Conservation (phyloP, 768 basidiomycete species). For the Rhizopogon rudus region DNA sequence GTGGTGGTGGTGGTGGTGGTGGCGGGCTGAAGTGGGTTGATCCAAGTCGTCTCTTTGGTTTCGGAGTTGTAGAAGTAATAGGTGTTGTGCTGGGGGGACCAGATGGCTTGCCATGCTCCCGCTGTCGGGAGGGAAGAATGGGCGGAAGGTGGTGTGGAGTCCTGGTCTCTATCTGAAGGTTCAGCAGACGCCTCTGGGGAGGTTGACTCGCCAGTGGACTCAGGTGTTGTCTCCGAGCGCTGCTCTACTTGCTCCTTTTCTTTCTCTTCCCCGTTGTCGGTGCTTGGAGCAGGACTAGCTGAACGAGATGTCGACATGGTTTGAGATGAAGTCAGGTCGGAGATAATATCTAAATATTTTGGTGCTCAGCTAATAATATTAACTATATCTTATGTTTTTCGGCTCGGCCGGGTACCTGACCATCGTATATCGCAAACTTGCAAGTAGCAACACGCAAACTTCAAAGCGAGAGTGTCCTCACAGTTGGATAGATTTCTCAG, state of each 20-base stretch:
- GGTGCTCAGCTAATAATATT: too few relatives aligned
- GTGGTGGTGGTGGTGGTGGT: slow-evolving; percentile 25
- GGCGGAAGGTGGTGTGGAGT: neutral
- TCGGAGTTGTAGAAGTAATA: slow-evolving; percentile 82
- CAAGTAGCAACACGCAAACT: too few relatives aligned
- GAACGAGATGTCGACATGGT: slow-evolving; percentile 11
- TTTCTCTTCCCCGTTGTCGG: neutral
- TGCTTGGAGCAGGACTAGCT: slow-evolving; percentile 2
- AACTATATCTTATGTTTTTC: too few relatives aligned
- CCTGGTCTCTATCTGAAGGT: slow-evolving; percentile 2
- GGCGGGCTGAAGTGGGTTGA: slow-evolving; percentile 58
- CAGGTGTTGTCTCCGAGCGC: neutral
- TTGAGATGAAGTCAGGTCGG: neutral
- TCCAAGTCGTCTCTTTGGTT: slow-evolving; percentile 82
- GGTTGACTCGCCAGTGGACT: slow-evolving; percentile 2
- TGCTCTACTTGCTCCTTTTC: neutral
- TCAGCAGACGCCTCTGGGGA: slow-evolving; percentile 3
- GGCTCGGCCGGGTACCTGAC: too few relatives aligned
- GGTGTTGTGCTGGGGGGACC: slow-evolving; percentile 67
- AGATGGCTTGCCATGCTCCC: slow-evolving; percentile 75
- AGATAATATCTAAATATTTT: slow-evolving; percentile 6
- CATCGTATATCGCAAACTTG: too few relatives aligned
- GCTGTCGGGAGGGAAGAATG: slow-evolving; percentile 17
- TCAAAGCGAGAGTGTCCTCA: too few relatives aligned
- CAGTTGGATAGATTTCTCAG: too few relatives aligned